These are phyloP conservation scores for Eudorina sp. DNA, from an alignment of 139 green algal genomes.

Conservation along the genomic window DNA sequence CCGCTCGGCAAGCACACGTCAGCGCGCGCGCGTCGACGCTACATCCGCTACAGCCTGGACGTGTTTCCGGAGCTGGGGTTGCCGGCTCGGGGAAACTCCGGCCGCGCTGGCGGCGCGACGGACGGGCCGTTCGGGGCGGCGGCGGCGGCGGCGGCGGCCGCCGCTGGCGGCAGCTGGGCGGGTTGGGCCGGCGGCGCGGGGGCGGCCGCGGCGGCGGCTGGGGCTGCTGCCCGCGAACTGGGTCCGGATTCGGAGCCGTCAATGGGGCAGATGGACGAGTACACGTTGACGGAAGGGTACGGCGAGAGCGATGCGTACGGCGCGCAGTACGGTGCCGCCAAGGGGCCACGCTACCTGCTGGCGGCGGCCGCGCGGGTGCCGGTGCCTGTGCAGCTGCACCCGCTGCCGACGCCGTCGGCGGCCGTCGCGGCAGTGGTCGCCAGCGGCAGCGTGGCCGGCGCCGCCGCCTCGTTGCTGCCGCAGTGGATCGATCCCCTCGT, in stretches of 20 bases:
- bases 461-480: neutral
- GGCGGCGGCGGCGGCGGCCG: neutral
- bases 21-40: neutral
- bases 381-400: constrained; percentile 2
- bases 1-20: neutral
- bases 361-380: neutral
- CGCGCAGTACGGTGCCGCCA: neutral
- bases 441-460: neutral
- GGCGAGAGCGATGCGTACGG: neutral
- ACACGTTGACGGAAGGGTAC: neutral
- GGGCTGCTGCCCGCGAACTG: neutral
- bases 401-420: constrained; percentile 6
- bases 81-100: neutral
- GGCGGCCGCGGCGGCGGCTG: neutral
- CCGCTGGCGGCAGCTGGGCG: neutral
- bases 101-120: neutral
- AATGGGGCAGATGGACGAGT: neutral
- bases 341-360: neutral
- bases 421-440: constrained; percentile 8
- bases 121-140: neutral
- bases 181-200: neutral
- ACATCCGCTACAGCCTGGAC: constrained; percentile 34
- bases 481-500: constrained; percentile 22
- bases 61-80: constrained; percentile 30
- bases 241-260: neutral